Evolutionary conservation across 1,284 basidiomycete species (phyloP).

Genomic region (Melampsora larici-populina): DNA sequence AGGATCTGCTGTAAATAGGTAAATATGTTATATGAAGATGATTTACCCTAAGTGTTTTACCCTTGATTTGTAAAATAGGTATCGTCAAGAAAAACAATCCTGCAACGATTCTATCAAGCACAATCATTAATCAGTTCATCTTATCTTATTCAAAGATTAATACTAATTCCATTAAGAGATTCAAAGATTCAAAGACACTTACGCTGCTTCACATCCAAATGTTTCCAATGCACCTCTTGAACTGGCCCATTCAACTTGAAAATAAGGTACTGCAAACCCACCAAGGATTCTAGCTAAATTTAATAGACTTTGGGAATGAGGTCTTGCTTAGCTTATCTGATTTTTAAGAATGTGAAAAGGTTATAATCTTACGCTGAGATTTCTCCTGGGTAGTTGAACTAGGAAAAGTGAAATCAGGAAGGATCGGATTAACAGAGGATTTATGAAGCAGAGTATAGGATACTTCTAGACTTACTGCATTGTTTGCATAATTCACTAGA

Average conservation of each 20-base stretch:
- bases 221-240: constrained; percentile 11
- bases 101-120: constrained; percentile 57
- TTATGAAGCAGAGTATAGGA: not conserved
- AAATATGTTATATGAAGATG: not conserved
- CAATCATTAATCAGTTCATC: too few species aligned
- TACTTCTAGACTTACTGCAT: constrained; percentile 14
- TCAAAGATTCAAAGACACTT: constrained; percentile 59
- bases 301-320: constrained; percentile 58
- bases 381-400: constrained; percentile 41
- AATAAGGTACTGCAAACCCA: constrained; percentile 64
- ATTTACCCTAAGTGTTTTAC: constrained; percentile 55
- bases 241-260: constrained; percentile 59
- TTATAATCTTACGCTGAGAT: constrained; percentile 25
- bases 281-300: constrained; percentile 63
- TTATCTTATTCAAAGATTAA: constrained; percentile 56
- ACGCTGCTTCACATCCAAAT: constrained; percentile 41
- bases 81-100: constrained; percentile 61
- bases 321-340: not conserved
- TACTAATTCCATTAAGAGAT: not conserved
- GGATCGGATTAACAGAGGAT: not conserved
- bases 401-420: not conserved
- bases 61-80: constrained; percentile 60
- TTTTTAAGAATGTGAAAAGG: not conserved
- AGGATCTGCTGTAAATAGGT: not conserved
- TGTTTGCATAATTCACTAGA: constrained; percentile 38